phyloP scores from a whole-genome alignment of 2,329 filamentous ascomycete species.

The Orbilia ellipsospora region DNA sequence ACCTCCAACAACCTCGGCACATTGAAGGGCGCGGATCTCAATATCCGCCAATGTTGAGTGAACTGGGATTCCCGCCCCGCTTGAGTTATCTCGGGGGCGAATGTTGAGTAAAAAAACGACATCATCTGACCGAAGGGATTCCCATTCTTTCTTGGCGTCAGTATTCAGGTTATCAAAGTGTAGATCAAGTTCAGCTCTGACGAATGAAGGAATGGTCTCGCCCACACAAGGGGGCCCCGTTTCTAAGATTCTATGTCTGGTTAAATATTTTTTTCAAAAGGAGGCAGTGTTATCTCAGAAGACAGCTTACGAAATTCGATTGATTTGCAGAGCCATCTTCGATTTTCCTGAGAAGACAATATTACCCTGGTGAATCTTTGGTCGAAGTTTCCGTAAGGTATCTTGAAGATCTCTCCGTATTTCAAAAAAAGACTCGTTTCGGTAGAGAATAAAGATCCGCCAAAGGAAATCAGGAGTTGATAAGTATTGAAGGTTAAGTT shows the following conservation, averaged over 20 bases:
- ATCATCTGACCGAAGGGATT: constrained; percentile 84
- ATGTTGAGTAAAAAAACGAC: constrained; percentile 87
- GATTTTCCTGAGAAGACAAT: constrained; percentile 81
- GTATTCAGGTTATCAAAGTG: constrained; percentile 84
- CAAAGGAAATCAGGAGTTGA: constrained; percentile 97
- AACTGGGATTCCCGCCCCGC: constrained; percentile 56
- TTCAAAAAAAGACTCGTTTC: constrained; percentile 91
- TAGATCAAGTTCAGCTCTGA: constrained; percentile 85
- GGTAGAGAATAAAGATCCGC: constrained; percentile 88
- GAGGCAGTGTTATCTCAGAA: not conserved
- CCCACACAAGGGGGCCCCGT: constrained; percentile 85
- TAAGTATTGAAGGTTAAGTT: constrained; percentile 93
- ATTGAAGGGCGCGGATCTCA: constrained; percentile 77
- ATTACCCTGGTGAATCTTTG: constrained; percentile 75
- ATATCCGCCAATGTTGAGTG: constrained; percentile 69
- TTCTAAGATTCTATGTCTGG: constrained; percentile 74
- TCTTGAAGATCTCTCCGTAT: constrained; percentile 91
- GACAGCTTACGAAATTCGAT: constrained; percentile 73
- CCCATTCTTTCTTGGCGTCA: constrained; percentile 85
- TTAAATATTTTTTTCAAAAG: constrained; percentile 49
- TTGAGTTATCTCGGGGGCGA: constrained; percentile 63
- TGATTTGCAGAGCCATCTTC: constrained; percentile 88
- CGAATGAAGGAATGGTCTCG: constrained; percentile 81
- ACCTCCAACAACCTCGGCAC: constrained; percentile 86
- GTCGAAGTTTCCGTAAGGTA: constrained; percentile 80